phyloP scores from a whole-genome alignment of 306 rosid species.

The Aeschynomene evenia region DNA sequence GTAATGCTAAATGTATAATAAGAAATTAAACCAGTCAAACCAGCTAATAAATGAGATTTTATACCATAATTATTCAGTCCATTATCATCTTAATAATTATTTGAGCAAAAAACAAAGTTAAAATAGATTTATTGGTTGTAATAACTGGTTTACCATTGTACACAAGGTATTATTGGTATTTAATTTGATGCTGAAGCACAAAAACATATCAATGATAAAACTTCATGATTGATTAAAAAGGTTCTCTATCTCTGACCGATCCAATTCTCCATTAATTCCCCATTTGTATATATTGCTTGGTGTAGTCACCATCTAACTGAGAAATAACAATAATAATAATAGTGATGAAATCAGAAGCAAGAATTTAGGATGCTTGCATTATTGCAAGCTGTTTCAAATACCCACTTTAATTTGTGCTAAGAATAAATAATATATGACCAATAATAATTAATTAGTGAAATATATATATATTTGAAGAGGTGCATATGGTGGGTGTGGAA shows the following conservation, averaged over 20 bases:
- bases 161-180: too few species aligned
- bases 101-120: too few species aligned
- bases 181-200: conserved; percentile 22
- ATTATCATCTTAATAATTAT: too few species aligned
- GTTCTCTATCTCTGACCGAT: conserved; percentile 20
- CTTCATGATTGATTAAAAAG: neutral
- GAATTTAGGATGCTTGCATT: conserved; percentile 44
- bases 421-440: conserved; percentile 23
- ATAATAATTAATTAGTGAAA: conserved; percentile 2
- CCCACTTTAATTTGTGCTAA: conserved; percentile 17
- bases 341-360: neutral
- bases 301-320: conserved; percentile 23
- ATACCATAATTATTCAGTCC: too few species aligned
- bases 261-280: too few species aligned
- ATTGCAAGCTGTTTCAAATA: conserved; percentile 20
- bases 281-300: conserved; percentile 4
- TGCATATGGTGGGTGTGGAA: conserved; percentile 45
- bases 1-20: too few species aligned
- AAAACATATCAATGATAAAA: conserved; percentile 9
- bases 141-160: too few species aligned
- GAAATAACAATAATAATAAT: neutral
- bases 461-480: conserved; percentile 25
- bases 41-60: too few species aligned
- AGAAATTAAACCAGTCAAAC: too few species aligned
- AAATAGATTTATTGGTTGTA: too few species aligned